These are phyloP conservation scores for Helicostylum pulchrum DNA, from an alignment of 192 early-diverging fungal genomes.

Conservation along the genomic window DNA sequence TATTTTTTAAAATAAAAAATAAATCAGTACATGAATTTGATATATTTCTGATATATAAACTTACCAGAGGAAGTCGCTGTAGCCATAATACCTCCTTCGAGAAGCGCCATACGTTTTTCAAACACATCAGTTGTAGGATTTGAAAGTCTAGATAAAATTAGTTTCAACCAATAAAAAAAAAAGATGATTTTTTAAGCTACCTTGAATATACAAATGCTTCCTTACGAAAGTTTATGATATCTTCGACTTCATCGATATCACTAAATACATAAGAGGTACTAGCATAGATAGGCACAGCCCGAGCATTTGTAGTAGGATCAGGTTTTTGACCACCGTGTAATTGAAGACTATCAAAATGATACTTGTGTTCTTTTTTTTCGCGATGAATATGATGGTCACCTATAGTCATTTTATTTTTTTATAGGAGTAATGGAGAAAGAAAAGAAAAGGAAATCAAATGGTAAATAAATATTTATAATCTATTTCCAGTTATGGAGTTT, in stretches of 20 bases:
- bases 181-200: slow-evolving; percentile 24
- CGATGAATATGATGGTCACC: too few relatives aligned
- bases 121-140: slow-evolving; percentile 88
- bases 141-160: too few relatives aligned
- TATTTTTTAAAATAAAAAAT: too few relatives aligned
- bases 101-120: slow-evolving; percentile 86
- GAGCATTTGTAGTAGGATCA: slow-evolving; percentile 64
- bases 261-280: slow-evolving; percentile 83
- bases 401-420: too few relatives aligned
- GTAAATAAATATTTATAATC: too few relatives aligned
- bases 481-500: too few relatives aligned
- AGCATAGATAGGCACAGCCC: slow-evolving; percentile 90
- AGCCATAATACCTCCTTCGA: slow-evolving; percentile 80
- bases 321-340: slow-evolving; percentile 78
- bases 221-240: slow-evolving; percentile 69
- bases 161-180: too few relatives aligned
- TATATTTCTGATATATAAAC: too few relatives aligned
- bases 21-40: too few relatives aligned
- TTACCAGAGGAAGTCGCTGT: slow-evolving; percentile 47
- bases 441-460: neutral
- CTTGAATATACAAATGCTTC: slow-evolving; percentile 85
- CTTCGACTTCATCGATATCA: slow-evolving; percentile 70
- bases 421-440: too few relatives aligned
- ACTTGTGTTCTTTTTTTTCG: slow-evolving; percentile 19
- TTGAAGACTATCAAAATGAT: slow-evolving; percentile 85